Evolutionary conservation across 169 alveolate species (phyloP), one percentile per base, ranked within the genome.

Genomic region (Neospora caninum): DNA sequence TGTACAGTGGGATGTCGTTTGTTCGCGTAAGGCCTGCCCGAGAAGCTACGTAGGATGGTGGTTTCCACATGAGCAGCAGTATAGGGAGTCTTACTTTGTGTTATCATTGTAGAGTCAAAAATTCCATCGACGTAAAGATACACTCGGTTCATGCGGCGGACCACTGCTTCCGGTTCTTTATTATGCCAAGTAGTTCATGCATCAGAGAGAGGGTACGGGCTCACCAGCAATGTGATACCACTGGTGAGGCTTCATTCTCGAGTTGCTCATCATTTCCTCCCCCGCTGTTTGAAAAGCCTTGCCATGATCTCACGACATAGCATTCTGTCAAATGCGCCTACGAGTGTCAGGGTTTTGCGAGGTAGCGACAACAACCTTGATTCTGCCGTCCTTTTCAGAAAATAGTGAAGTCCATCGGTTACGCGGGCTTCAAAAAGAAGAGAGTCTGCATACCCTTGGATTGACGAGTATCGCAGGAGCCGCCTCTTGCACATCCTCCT

Each of bases 391-490:
- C 98, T 97, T 54, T 41, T 18, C 80, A 64, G 13, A 53, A 42
- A 38, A 39, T 86, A 49, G 27, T 80, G 73, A 42, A 42, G 64
- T 69, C 43, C 53, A 64, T n/a, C 83, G 36, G 49, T 80, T 36
- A 29, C 39, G 22, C 54, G 53, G 53, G 43, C 45, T 45, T 38
- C 88, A 64, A 38, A 36, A 45, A 43, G 7, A 22, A 2, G 86
- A 2, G 45, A 78, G 73, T 27, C n/a, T 1, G 73, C 86, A 36
- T 94, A 97, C 98, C 88, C 95, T 96, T 39, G 98, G 98, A 82
- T 97, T 97, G 36, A 97, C 92, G n/a, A 97, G 94, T 36, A 97
- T 96, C 43, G 98, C 98, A 25, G 98, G 98, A n/a, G 98, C 93
- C 49, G 98, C 98, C 73, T 97, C 98, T 83, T 95, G 96, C 29